Evolutionary conservation across 306 rosid genomes (phyloP).

Genomic region (Erythrophleum fordii): DNA sequence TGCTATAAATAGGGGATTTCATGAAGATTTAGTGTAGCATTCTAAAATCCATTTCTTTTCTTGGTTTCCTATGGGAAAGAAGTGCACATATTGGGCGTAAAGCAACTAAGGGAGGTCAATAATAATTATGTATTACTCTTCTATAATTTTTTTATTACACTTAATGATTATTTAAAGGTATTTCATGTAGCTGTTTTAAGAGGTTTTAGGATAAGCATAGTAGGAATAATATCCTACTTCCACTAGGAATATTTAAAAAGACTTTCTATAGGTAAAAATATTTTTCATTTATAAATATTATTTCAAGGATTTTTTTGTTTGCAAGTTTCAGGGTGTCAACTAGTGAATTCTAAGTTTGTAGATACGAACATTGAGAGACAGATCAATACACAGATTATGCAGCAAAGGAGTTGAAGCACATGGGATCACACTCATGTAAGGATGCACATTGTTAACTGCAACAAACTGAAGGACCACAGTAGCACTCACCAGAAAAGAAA

Average conservation of each 20-base stretch:
- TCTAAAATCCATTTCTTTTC: slow-evolving; percentile 6
- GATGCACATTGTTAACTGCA: background rate
- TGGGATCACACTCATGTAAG: slow-evolving; percentile 18
- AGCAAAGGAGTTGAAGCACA: slow-evolving; percentile 20
- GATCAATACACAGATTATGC: background rate
- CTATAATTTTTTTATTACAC: background rate
- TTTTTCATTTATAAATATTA: background rate
- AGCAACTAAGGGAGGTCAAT: background rate
- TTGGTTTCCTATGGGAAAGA: slow-evolving; percentile 5
- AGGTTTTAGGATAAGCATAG: background rate
- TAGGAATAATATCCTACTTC: background rate
- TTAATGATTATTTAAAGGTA: background rate
- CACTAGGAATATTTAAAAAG: background rate
- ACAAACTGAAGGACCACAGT: slow-evolving; percentile 37
- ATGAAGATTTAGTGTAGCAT: background rate
- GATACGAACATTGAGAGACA: background rate
- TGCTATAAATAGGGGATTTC: background rate
- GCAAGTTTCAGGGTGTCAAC: background rate
- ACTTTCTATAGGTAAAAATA: background rate
- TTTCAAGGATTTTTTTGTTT: background rate
- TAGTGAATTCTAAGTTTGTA: background rate
- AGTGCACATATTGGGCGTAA: background rate
- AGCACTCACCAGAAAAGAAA: slow-evolving; percentile 93
- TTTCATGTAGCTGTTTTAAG: background rate
- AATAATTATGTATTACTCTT: background rate